Percentiles rank a stretch among this genome's conserved stretches.
phyloP scores from a whole-genome alignment of 2,329 filamentous ascomycete genomes.

The Ophiostoma quercus region DNA sequence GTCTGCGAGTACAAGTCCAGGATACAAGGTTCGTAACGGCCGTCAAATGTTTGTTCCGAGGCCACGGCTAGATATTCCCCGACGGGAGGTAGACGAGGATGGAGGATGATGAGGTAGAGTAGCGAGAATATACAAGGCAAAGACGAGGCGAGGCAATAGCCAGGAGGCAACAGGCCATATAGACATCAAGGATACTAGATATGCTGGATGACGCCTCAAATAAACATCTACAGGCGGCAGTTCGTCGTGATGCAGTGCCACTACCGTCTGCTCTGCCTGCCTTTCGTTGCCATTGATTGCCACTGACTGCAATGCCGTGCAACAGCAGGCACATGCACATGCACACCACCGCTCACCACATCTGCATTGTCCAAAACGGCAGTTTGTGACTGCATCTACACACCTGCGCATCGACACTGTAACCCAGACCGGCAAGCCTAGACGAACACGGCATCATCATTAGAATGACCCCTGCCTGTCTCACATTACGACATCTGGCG shows the following conservation, averaged over 20 bases:
- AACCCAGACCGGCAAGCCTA: constrained; percentile 39
- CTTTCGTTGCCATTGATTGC: neutral
- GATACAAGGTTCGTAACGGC: constrained; percentile 5
- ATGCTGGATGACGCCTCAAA: too few species aligned
- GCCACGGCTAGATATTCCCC: constrained; percentile 7
- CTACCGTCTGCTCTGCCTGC: neutral
- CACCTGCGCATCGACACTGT: neutral
- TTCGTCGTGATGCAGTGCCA: neutral
- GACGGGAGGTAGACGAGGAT: neutral
- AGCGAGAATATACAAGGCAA: neutral
- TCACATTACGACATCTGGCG: neutral
- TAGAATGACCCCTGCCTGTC: neutral
- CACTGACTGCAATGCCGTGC: neutral
- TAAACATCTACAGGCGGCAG: neutral
- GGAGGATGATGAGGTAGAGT: neutral
- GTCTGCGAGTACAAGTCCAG: neutral
- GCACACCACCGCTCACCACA: neutral
- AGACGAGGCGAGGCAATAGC: neutral
- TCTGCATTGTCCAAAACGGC: neutral
- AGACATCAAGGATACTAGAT: neutral
- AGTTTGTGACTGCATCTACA: neutral
- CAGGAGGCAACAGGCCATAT: neutral
- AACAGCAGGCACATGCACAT: constrained; percentile 5
- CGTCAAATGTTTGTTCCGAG: constrained; percentile 9
- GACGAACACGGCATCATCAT: constrained; percentile 35